A percentile compares a stretch with the other conserved stretches of the same genome.
These are phyloP conservation scores for Phlyctochytrium arcticum DNA, from an alignment of 192 early-diverging fungal species.

Conservation along the genomic window DNA sequence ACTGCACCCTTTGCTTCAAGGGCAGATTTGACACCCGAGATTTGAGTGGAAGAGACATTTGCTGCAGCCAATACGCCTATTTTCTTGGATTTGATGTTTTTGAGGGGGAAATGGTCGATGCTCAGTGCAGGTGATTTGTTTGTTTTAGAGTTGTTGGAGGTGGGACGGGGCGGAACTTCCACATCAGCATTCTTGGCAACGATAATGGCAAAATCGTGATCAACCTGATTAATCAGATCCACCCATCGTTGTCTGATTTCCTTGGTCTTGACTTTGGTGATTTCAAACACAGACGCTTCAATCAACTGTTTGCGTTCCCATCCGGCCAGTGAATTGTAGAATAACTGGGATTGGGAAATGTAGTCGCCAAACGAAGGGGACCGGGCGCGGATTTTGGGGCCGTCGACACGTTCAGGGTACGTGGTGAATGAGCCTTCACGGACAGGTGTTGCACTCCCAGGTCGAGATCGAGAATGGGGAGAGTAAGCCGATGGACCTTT, in stretches of 20 bases:
- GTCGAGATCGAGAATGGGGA: slow-evolving; percentile 9
- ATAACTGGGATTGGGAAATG: slow-evolving; percentile 30
- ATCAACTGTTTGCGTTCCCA: slow-evolving; percentile 34
- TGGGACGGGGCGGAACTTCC: background rate
- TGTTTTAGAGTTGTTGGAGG: background rate
- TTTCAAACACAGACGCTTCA: slow-evolving; percentile 29
- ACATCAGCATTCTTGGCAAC: slow-evolving; percentile 21
- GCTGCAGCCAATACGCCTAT: background rate
- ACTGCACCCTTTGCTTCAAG: background rate
- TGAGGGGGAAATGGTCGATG: background rate
- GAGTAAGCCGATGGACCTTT: slow-evolving; percentile 63
- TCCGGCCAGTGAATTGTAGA: slow-evolving; percentile 30
- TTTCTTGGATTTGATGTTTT: slow-evolving; percentile 2
- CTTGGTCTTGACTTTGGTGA: slow-evolving; percentile 28
- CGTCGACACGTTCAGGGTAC: background rate
- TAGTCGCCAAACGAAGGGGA: background rate
- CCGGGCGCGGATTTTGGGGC: slow-evolving; percentile 7
- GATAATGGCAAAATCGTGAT: slow-evolving; percentile 17
- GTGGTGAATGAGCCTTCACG: background rate
- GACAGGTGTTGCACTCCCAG: slow-evolving; percentile 13
- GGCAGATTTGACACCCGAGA: background rate
- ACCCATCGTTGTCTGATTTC: slow-evolving; percentile 14
- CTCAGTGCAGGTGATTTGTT: slow-evolving; percentile 7
- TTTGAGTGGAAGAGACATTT: background rate
- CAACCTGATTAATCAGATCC: slow-evolving; percentile 20